Base-by-base conservation (phyloP, 768 basidiomycete genomes). In the Phlebiopsis flavidoalba region DNA sequence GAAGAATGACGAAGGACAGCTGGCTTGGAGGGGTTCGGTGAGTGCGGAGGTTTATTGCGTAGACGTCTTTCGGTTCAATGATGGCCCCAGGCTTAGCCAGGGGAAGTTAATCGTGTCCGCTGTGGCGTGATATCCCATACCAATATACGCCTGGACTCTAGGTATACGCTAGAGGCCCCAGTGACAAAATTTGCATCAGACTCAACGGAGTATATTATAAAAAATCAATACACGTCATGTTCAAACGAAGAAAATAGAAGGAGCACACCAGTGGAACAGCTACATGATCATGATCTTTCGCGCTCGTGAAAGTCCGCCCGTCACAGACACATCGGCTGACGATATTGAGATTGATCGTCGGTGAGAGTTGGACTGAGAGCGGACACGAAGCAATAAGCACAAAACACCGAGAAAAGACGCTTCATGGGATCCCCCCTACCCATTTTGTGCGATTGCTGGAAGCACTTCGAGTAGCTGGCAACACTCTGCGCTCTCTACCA, bases 291-390 rank as follows among this genome's bases (percentile, higher is more conserved):
- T 35, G 21, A 45, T 35, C 59, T 60, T n/a, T 49, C 60, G 57
- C 45, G 58, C 63, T 48, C 40, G 50, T n/a, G n/a, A n/a, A n/a
- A 21, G n/a, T n/a, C 31, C 53, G 22, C 60, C 54, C 2, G 62
- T 60, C 11, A 19, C 80, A 31, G 81, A 76, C 17, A 89, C 89
- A 64, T 91, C 90, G 19, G 88, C 84, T 3, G 89, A 92, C 14
- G 89, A 90, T 47, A 84, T 79, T 1, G 90, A 91, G 75, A 88
- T 73, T 3, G 89, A 90, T 33, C 89, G 80, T 47, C 85, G 82
- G 2, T 45, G 37, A 15, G 77, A 59, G 66, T 68, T 19, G 2
- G n/a, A 31, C n/a, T 53, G 26, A 24, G 26, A 24, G 12, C 12
- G 36, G 15, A 5, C 22, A 15, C 8, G 22, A 17, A 53, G 33